Conservation (phyloP, 371 early-diverging fungal species). For the Mycotypha africana region DNA sequence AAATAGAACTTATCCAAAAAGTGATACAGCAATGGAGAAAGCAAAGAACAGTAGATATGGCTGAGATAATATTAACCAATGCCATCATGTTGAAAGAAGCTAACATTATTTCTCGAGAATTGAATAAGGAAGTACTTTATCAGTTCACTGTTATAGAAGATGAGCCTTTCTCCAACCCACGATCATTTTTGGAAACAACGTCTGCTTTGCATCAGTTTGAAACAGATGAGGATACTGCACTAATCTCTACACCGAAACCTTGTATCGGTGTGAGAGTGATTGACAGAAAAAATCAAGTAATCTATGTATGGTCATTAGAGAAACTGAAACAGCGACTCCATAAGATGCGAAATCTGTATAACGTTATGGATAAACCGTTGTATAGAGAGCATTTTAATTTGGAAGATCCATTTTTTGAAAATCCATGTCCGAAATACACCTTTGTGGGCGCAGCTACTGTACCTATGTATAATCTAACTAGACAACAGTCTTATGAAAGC, state of each 20-base stretch:
- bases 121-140: slow-evolving; percentile 72
- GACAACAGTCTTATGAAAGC: slow-evolving; percentile 47
- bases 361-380: slow-evolving; percentile 65
- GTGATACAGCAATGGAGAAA: slow-evolving; percentile 56
- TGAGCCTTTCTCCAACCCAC: slow-evolving; percentile 42
- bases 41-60: slow-evolving; percentile 65
- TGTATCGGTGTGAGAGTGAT: slow-evolving; percentile 68
- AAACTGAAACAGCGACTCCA: slow-evolving; percentile 62
- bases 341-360: slow-evolving; percentile 75
- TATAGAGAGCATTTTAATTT: slow-evolving; percentile 72
- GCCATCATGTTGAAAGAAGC: slow-evolving; percentile 81
- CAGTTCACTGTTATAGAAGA: slow-evolving; percentile 74
- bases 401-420: slow-evolving; percentile 74
- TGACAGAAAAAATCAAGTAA: slow-evolving; percentile 63
- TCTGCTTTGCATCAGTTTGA: slow-evolving; percentile 51
- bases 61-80: slow-evolving; percentile 64
- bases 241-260: slow-evolving; percentile 48
- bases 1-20: slow-evolving; percentile 45
- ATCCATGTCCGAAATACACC: slow-evolving; percentile 56
- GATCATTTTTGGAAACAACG: slow-evolving; percentile 61
- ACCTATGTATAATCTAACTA: slow-evolving; percentile 43
- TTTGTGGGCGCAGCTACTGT: slow-evolving; percentile 60
- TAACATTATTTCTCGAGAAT: slow-evolving; percentile 78
- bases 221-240: slow-evolving; percentile 49
- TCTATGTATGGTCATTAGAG: slow-evolving; percentile 74